These are phyloP conservation scores for Fusarium hainanense DNA, from an alignment of 2,329 filamentous ascomycete genomes.

Conservation along the genomic window DNA sequence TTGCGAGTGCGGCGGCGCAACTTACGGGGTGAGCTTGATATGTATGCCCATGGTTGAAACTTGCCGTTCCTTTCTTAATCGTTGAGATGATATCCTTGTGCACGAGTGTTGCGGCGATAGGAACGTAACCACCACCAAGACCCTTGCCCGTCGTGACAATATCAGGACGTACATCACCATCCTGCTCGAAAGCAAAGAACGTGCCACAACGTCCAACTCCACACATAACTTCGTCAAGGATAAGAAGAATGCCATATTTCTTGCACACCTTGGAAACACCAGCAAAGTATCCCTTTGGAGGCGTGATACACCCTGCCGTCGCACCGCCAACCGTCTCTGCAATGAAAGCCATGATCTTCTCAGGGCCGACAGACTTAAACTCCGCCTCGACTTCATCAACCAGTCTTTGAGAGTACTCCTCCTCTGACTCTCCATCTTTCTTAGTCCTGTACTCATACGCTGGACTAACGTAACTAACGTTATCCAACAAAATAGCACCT, in stretches of 20 bases:
- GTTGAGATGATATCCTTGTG: conserved; percentile 61
- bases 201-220: conserved; percentile 70
- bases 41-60: conserved; percentile 67
- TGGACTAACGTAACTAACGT: conserved; percentile 71
- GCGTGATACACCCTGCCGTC: conserved; percentile 72
- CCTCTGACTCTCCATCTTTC: conserved; percentile 61
- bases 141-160: conserved; percentile 75
- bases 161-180: conserved; percentile 66
- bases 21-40: conserved; percentile 69
- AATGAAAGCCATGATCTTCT: conserved; percentile 77
- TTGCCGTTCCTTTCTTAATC: conserved; percentile 51
- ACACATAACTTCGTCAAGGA: conserved; percentile 83
- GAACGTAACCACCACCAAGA: conserved; percentile 71
- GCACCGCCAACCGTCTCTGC: conserved; percentile 80
- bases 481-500: conserved; percentile 46
- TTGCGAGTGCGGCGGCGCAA: conserved; percentile 71
- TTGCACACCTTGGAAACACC: conserved; percentile 76
- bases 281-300: conserved; percentile 74
- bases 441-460: conserved; percentile 74
- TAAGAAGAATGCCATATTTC: conserved; percentile 77
- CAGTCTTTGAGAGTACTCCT: conserved; percentile 69
- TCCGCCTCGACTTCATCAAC: conserved; percentile 74
- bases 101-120: conserved; percentile 70
- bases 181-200: conserved; percentile 71
- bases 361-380: conserved; percentile 71